Base-by-base conservation (phyloP, 139 green algal species). In the Picochlorum sp. region DNA sequence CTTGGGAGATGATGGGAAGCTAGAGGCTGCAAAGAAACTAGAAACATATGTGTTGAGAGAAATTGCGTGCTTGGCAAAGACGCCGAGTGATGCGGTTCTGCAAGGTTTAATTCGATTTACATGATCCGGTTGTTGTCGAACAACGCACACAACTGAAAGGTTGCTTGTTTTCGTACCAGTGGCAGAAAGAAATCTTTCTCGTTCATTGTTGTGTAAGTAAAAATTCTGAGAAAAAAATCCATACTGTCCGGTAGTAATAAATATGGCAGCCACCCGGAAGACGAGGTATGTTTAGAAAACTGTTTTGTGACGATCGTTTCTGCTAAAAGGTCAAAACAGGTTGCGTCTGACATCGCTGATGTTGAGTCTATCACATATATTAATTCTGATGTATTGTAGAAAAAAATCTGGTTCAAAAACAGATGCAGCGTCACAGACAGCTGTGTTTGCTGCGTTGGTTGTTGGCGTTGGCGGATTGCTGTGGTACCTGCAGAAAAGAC, bases 11-110 rank as follows among this genome's bases (percentile, higher is more conserved):
- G 22, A 24, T 3, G 33, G 13, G 14, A 69, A 63, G 37, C 9
- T 36, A 18, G 55, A 20, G 8, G 26, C 51, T 26, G 66, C 74
- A 8, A 33, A 16, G 2, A 24, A 43, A 18, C 35, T 82, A 12
- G 62, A 58, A 5, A 44, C 41, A 4, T 83, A 83, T 43, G 33
- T 78, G 7, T 13, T 30, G 12, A 33, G 75, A 52, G 77, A 84
- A 37, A 37, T 84, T 30, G 68, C 70, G 6, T 84, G 69, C 55
- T 39, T 84, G 20, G 16, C 53, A 4, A 61, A 71, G 53, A 84
- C 77, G 1, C 26, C 39, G 3, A 63, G 53, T 36, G 49, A 57
- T 2, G 44, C 54, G 7, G 43, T 84, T 25, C 43, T 84, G 35
- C 8, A n/a, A 16, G 77, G 77, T 18, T 61, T 65, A 10, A 30